phyloP scores from a whole-genome alignment of 176 grass and related monocot genomes.

The Echinochloa phyllopogon region DNA sequence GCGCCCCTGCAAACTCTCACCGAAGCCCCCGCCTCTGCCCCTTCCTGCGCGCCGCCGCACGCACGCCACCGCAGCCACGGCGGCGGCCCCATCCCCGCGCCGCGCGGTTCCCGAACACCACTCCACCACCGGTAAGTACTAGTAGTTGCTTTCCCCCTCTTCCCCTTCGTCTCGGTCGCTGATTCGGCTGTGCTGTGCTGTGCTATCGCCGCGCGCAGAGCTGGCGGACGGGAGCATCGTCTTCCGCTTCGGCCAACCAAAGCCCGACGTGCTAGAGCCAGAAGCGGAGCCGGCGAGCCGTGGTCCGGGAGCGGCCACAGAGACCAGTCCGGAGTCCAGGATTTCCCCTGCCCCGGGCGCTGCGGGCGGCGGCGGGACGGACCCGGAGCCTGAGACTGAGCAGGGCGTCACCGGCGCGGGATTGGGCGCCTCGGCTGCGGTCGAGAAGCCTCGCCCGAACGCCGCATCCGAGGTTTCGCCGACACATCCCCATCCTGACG shows the following conservation, averaged over 20 bases:
- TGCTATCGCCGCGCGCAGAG: slow-evolving; percentile 45
- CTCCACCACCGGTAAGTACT: slow-evolving; percentile 54
- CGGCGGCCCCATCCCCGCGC: slow-evolving; percentile 31
- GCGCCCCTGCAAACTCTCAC: slow-evolving; percentile 54
- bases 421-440: not conserved
- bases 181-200: not conserved
- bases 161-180: not conserved
- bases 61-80: slow-evolving; percentile 21
- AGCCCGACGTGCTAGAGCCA: slow-evolving; percentile 19
- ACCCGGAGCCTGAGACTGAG: not conserved
- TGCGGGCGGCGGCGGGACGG: not conserved
- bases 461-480: not conserved
- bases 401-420: not conserved
- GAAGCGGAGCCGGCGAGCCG: not conserved
- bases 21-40: slow-evolving; percentile 38
- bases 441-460: not conserved
- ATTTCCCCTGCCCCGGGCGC: not conserved
- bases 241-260: slow-evolving; percentile 59
- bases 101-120: slow-evolving; percentile 49
- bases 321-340: not conserved
- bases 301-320: not conserved
- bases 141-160: not conserved
- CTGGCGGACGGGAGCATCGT: slow-evolving; percentile 79
- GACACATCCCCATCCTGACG: not conserved
- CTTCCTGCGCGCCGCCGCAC: slow-evolving; percentile 33